These are phyloP conservation scores for Karstenula rhodostoma DNA, from an alignment of 2,329 filamentous ascomycete species.

Conservation along the genomic window DNA sequence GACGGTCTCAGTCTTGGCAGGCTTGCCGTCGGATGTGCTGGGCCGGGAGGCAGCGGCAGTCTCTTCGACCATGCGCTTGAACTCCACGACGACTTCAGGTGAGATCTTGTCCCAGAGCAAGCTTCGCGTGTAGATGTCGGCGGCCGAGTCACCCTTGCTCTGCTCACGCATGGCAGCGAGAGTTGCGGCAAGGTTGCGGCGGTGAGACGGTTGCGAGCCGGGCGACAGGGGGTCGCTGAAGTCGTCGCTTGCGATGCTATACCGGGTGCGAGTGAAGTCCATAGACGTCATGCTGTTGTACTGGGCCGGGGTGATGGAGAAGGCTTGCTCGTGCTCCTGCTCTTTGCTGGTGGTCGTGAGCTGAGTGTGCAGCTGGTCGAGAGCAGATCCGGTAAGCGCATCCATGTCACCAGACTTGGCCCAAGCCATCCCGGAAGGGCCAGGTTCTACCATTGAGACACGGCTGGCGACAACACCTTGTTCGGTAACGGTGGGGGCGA, in stretches of 20 bases:
- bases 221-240: slow-evolving; percentile 48
- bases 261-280: slow-evolving; percentile 67
- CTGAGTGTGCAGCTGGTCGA: slow-evolving; percentile 54
- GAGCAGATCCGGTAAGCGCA: slow-evolving; percentile 44
- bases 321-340: slow-evolving; percentile 87
- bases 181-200: slow-evolving; percentile 80
- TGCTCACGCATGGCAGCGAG: slow-evolving; percentile 78
- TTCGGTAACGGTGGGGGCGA: slow-evolving; percentile 53
- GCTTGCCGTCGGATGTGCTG: slow-evolving; percentile 38
- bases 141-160: slow-evolving; percentile 73
- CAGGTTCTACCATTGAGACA: slow-evolving; percentile 50
- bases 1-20: slow-evolving; percentile 39
- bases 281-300: slow-evolving; percentile 85
- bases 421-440: slow-evolving; percentile 48
- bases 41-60: slow-evolving; percentile 57
- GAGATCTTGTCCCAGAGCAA: slow-evolving; percentile 95
- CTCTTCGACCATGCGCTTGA: slow-evolving; percentile 88
- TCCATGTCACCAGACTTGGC: slow-evolving; percentile 49
- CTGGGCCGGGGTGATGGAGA: slow-evolving; percentile 83
- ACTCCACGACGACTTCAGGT: slow-evolving; percentile 87
- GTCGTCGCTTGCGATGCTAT: slow-evolving; percentile 60
- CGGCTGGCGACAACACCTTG: slow-evolving; percentile 62
- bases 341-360: slow-evolving; percentile 73
- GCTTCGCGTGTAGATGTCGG: slow-evolving; percentile 91
- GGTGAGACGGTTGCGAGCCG: slow-evolving; percentile 60